Evolutionary conservation across 1,139 yeast genomes (phyloP).

Genomic region (Nakaseomyces glabratus): DNA sequence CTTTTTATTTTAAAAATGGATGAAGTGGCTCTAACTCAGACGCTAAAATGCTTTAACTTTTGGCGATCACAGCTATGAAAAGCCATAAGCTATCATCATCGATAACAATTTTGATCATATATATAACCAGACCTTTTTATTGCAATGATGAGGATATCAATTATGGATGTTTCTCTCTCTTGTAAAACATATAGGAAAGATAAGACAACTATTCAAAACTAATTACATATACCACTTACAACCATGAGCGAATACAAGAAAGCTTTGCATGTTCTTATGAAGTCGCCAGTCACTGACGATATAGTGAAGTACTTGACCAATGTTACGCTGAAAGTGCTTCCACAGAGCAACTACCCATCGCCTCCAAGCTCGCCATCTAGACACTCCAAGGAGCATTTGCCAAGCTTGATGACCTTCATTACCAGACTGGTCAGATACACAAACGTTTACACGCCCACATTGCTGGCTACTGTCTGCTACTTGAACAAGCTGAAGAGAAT

Average conservation of each 20-base stretch:
- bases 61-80: too few relatives aligned
- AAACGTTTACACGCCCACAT: slow-evolving; percentile 67
- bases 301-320: slow-evolving; percentile 28
- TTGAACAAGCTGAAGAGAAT: slow-evolving; percentile 50
- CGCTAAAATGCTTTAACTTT: too few relatives aligned
- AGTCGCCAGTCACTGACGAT: slow-evolving; percentile 31
- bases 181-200: neutral
- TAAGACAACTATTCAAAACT: neutral
- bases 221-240: neutral
- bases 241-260: slow-evolving; percentile 24
- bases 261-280: slow-evolving; percentile 27
- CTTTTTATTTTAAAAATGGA: too few relatives aligned
- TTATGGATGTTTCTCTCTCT: too few relatives aligned
- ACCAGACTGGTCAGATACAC: slow-evolving; percentile 62
- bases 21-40: too few relatives aligned
- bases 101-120: too few relatives aligned
- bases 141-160: too few relatives aligned
- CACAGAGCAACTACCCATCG: slow-evolving; percentile 16
- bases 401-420: slow-evolving; percentile 68
- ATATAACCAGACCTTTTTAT: too few relatives aligned
- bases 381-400: slow-evolving; percentile 32
- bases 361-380: slow-evolving; percentile 14
- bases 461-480: slow-evolving; percentile 63
- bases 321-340: slow-evolving; percentile 27
- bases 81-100: too few relatives aligned